Base-by-base conservation (phyloP, 106 monocot genomes). In the Apostasia ramifera region DNA sequence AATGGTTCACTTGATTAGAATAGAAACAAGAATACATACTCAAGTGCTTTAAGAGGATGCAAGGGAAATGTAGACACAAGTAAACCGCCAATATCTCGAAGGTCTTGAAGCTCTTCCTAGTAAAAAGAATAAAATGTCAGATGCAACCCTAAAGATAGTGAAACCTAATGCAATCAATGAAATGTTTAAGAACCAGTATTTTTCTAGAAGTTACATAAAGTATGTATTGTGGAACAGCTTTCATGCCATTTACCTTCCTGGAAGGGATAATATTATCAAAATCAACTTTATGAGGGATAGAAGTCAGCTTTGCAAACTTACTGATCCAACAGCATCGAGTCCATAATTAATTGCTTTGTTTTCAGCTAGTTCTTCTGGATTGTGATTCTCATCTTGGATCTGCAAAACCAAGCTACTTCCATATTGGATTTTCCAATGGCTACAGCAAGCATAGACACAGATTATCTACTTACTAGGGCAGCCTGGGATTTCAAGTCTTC, bases 401-500 rank as follows among this genome's bases (percentile, higher is more conserved):
- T 89, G 81, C 14, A 78, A 66, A 72, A 42, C 7, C 62, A 70
- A 53, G 57, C 43, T 40, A 60, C 8, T 70, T 4, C 59, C 12
- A 63, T 12, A 6, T 12, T 50, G 3, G 6, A 10, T 61, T 37
- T 26, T 62, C 47, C 14, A 47, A 10, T 38, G 47, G 38, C 15
- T 5, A 9, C 8, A 43, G 45, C 2, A 57, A 44, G 26, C 37
- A 59, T 65, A 73, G 47, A 41, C 11, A 41, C 44, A 55, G 5
- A 47, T n/a, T 50, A 40, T 40, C 41, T 67, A 47, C 82, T 79
- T 87, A 97, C 97, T 61, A 87, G 82, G 4, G 97, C 89, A 73
- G 89, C 89, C 68, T 92, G 86, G 75, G 74, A 60, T 86, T 90
- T 97, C 79, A 97, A 79, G 53, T 97, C 97, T 51, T 97, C 87